These are phyloP conservation scores for Trametes cinnabarina DNA, from an alignment of 768 basidiomycete genomes.

Conservation along the genomic window DNA sequence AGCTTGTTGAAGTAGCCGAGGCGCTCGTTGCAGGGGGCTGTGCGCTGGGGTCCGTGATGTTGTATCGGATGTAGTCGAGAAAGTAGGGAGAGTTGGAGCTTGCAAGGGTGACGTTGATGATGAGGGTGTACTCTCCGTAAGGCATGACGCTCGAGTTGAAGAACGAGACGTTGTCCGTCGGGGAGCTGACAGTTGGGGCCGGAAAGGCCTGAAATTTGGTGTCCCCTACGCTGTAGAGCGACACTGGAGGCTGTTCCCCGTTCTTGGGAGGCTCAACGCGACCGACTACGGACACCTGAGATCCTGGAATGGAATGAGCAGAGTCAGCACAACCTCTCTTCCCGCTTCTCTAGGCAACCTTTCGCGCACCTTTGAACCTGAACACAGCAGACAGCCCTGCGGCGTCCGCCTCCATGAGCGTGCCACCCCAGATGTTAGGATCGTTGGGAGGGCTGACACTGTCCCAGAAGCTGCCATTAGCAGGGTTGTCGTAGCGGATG, in stretches of 20 bases:
- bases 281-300: constrained; percentile 10
- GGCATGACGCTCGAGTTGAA: constrained; percentile 13
- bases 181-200: neutral
- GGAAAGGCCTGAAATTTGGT: neutral
- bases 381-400: neutral
- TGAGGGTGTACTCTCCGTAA: constrained; percentile 3
- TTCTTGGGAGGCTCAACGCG: neutral
- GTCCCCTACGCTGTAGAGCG: constrained; percentile 6
- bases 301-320: neutral
- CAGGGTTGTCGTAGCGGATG: no score
- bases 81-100: neutral
- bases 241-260: constrained; percentile 1
- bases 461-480: no score
- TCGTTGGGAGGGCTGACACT: neutral
- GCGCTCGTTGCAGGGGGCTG: no score
- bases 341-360: neutral
- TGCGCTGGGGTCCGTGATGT: neutral
- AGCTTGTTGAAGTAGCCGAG: neutral
- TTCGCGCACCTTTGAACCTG: constrained; percentile 1
- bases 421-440: neutral
- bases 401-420: neutral
- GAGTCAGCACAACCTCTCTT: no score
- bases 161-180: constrained; percentile 7
- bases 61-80: constrained; percentile 12
- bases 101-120: constrained; percentile 3